A percentile compares a stretch with the other conserved stretches of the same genome.
Evolutionary conservation across 139 green algal species (phyloP).

Genomic region (Chlorella sorokiniana): DNA sequence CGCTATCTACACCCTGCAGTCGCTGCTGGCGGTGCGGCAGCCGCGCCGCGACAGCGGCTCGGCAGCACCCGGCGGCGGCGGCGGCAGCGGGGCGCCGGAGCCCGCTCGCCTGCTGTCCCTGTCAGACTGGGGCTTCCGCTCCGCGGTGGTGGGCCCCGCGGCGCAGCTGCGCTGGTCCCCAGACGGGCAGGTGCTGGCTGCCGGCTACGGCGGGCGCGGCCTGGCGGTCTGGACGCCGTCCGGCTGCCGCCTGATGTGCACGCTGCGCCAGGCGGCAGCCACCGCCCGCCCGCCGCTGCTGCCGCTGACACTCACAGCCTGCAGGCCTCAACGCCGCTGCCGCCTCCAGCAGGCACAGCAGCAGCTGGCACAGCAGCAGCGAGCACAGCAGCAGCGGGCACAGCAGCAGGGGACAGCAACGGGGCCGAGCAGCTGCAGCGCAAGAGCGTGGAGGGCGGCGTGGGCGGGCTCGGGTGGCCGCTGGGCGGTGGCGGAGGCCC

Average conservation of each 20-base stretch:
- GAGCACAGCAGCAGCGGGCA: too few species aligned
- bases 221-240: constrained; percentile 78
- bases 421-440: neutral
- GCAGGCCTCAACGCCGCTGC: neutral
- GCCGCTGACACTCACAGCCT: neutral
- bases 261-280: constrained; percentile 57
- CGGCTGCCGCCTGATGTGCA: constrained; percentile 83
- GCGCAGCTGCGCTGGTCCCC: constrained; percentile 71
- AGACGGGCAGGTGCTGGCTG: constrained; percentile 62
- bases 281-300: neutral
- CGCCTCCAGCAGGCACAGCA: neutral
- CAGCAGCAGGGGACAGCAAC: neutral
- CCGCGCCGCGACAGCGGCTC: neutral
- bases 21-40: constrained; percentile 4
- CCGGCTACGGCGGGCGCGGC: constrained; percentile 71
- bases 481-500: neutral
- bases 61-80: constrained; percentile 7
- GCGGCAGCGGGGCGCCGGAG: constrained; percentile 25
- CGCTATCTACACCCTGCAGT: constrained; percentile 63
- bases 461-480: neutral
- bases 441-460: neutral
- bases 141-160: constrained; percentile 50
- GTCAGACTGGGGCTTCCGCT: constrained; percentile 69
- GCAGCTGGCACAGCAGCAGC: neutral
- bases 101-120: constrained; percentile 67